Conservation (phyloP, 768 basidiomycete genomes). For the Leccinum rimulosum region DNA sequence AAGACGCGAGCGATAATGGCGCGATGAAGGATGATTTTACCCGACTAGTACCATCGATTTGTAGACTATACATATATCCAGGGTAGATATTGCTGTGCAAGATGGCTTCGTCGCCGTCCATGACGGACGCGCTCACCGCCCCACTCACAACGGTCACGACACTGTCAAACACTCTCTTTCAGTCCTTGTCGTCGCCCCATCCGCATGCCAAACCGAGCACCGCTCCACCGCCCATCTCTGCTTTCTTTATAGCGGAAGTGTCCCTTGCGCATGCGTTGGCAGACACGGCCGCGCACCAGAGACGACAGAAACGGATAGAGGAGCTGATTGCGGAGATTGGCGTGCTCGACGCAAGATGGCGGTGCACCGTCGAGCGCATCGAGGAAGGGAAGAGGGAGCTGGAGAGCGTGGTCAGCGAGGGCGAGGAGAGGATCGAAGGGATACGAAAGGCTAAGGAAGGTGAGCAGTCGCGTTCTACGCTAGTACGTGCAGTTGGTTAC, state of each 20-base stretch:
- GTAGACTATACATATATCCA: constrained; percentile 7
- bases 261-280: constrained; percentile 64
- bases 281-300: constrained; percentile 67
- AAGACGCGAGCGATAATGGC: constrained; percentile 86
- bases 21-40: constrained; percentile 39
- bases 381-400: constrained; percentile 66
- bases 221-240: constrained; percentile 46
- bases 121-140: constrained; percentile 58
- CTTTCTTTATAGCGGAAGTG: constrained; percentile 63
- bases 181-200: constrained; percentile 68
- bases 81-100: neutral
- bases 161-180: constrained; percentile 67
- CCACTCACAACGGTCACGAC: constrained; percentile 62
- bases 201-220: constrained; percentile 24
- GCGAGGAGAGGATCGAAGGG: constrained; percentile 66
- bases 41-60: constrained; percentile 20
- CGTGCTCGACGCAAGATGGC: constrained; percentile 64
- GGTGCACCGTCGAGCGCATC: constrained; percentile 62
- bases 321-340: constrained; percentile 68
- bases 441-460: constrained; percentile 74
- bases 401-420: constrained; percentile 68
- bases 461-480: constrained; percentile 28
- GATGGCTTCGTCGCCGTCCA: constrained; percentile 31
- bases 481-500: neutral
- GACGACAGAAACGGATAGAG: constrained; percentile 73